These are phyloP conservation scores for Alternaria gansuensis DNA, from an alignment of 2,329 filamentous ascomycete genomes.

Conservation along the genomic window DNA sequence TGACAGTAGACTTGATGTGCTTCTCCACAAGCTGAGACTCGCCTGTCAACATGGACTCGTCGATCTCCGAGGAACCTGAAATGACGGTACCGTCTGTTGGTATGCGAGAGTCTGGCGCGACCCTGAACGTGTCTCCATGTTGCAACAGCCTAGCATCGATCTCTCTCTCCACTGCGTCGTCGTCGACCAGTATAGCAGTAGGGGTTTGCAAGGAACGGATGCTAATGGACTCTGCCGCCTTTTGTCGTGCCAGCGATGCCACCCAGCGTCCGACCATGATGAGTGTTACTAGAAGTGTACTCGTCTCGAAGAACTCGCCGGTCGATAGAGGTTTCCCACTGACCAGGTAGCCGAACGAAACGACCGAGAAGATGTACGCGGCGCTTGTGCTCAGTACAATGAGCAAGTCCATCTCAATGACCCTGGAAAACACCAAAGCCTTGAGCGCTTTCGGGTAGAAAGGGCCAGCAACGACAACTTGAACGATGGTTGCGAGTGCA, in stretches of 20 bases:
- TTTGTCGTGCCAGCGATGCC: slow-evolving; percentile 58
- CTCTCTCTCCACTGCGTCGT: slow-evolving; percentile 53
- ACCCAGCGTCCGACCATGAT: slow-evolving; percentile 63
- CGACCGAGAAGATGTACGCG: slow-evolving; percentile 43
- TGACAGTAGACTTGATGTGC: slow-evolving; percentile 59
- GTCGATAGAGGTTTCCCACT: slow-evolving; percentile 51
- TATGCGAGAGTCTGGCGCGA: slow-evolving; percentile 66
- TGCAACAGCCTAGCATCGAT: slow-evolving; percentile 75
- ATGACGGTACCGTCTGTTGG: slow-evolving; percentile 75
- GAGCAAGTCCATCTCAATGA: slow-evolving; percentile 72
- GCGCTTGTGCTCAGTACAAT: slow-evolving; percentile 14
- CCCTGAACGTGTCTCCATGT: slow-evolving; percentile 72
- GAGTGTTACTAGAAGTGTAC: slow-evolving; percentile 63
- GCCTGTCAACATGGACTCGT: slow-evolving; percentile 82
- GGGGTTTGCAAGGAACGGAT: slow-evolving; percentile 65
- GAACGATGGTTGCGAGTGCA: slow-evolving; percentile 71
- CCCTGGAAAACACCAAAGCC: slow-evolving; percentile 64
- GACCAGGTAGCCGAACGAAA: slow-evolving; percentile 57
- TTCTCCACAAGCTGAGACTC: slow-evolving; percentile 72
- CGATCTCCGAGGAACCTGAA: slow-evolving; percentile 68
- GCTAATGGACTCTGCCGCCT: slow-evolving; percentile 61
- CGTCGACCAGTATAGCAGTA: slow-evolving; percentile 62
- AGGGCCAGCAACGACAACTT: slow-evolving; percentile 68
- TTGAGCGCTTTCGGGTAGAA: slow-evolving; percentile 75
- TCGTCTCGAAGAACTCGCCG: slow-evolving; percentile 64